Percentiles rank a stretch among this genome's conserved stretches.
Conservation (phyloP, 2,329 filamentous ascomycete genomes). For the Alternaria brassicicola region DNA sequence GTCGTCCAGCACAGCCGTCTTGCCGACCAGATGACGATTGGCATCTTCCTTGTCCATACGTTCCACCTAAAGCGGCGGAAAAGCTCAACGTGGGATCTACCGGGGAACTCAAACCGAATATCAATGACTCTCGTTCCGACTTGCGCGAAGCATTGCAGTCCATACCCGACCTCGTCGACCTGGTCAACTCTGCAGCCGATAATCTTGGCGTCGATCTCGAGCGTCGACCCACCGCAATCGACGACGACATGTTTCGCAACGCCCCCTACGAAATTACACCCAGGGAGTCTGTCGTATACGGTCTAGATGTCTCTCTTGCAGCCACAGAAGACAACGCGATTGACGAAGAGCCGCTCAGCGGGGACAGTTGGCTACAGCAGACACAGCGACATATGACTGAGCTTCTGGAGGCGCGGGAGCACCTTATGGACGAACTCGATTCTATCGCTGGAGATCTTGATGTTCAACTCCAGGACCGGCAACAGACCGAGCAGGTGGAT, state of each 20-base stretch:
- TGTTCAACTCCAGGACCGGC: slow-evolving; percentile 26
- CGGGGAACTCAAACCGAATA: slow-evolving; percentile 34
- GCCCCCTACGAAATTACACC: slow-evolving; percentile 28
- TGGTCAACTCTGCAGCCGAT: slow-evolving; percentile 47
- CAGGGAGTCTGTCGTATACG: slow-evolving; percentile 7
- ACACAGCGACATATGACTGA: slow-evolving; percentile 27
- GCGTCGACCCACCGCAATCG: slow-evolving; percentile 22
- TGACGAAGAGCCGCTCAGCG: slow-evolving; percentile 13
- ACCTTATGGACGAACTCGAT: slow-evolving; percentile 38
- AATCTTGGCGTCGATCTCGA: slow-evolving; percentile 45
- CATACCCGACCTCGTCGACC: slow-evolving; percentile 43
- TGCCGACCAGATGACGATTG: slow-evolving; percentile 13
- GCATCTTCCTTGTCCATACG: slow-evolving; percentile 14
- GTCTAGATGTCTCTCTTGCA: neutral
- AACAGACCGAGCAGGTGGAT: neutral
- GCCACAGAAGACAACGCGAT: slow-evolving; percentile 6
- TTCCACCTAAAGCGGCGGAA: slow-evolving; percentile 30
- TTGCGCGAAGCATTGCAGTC: slow-evolving; percentile 36
- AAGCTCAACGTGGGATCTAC: slow-evolving; percentile 34
- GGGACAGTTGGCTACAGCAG: slow-evolving; percentile 28
- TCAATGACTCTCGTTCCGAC: slow-evolving; percentile 38
- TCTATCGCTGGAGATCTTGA: slow-evolving; percentile 36
- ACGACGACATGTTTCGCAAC: slow-evolving; percentile 33
- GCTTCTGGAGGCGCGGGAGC: slow-evolving; percentile 28
- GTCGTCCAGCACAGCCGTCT: neutral